Conservation (phyloP, 1,139 yeast genomes). For the Blastobotrys serpentis region DNA sequence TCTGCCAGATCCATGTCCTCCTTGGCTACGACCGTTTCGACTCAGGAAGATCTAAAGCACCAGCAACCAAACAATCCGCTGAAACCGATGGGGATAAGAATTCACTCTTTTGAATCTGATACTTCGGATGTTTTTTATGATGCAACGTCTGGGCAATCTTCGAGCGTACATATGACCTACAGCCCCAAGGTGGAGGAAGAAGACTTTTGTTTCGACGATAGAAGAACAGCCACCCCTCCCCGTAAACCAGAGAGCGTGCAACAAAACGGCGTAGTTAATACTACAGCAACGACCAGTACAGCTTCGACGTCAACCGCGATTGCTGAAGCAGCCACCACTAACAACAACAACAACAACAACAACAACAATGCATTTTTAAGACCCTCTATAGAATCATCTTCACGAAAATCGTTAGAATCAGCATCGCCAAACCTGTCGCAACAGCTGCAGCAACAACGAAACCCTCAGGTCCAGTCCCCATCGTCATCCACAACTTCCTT, state of each 20-base stretch:
- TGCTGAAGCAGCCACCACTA: background rate
- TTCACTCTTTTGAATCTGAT: background rate
- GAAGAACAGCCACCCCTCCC: slow-evolving; percentile 1
- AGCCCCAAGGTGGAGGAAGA: slow-evolving; percentile 5
- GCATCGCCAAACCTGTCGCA: background rate
- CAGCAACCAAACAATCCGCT: background rate
- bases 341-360: slow-evolving; percentile 9
- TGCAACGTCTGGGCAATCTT: slow-evolving; percentile 8
- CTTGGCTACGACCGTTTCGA: slow-evolving; percentile 23
- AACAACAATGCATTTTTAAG: slow-evolving; percentile 3
- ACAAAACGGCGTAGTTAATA: background rate
- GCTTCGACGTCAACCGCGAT: background rate
- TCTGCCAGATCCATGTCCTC: slow-evolving; percentile 25
- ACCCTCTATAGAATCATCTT: slow-evolving; percentile 3
- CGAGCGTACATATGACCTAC: background rate
- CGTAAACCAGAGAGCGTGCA: background rate
- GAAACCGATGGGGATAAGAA: background rate
- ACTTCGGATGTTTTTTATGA: slow-evolving; percentile 13
- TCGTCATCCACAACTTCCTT: slow-evolving; percentile 2
- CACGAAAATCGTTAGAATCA: slow-evolving; percentile 1
- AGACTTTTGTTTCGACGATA: slow-evolving; percentile 3
- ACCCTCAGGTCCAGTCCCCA: background rate
- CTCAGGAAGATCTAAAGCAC: slow-evolving; percentile 18
- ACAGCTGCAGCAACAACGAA: no score
- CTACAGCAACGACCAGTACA: background rate